phyloP scores from a whole-genome alignment of 257 asterid species.

The Solanum neorickii region DNA sequence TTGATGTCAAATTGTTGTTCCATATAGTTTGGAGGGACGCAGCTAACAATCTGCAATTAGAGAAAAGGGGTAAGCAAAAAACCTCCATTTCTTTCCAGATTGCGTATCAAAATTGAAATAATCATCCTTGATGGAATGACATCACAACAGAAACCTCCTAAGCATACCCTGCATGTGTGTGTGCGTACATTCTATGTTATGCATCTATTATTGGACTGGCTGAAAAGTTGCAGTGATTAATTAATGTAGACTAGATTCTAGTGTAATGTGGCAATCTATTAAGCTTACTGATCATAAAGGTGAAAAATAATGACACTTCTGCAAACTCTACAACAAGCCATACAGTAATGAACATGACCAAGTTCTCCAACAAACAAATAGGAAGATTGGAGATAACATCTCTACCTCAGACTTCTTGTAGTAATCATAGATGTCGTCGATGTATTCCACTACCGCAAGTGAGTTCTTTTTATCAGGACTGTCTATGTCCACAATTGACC shows the following conservation, averaged over 20 bases:
- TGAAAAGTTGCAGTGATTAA: not conserved
- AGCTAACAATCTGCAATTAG: constrained; percentile 30
- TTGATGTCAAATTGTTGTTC: constrained; percentile 55
- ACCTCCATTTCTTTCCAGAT: not conserved
- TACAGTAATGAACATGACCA: not conserved
- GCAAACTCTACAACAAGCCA: not conserved
- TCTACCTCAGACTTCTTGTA: constrained; percentile 55
- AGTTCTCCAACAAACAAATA: not conserved
- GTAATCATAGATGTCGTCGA: constrained; percentile 41
- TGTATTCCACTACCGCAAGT: constrained; percentile 55
- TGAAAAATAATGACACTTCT: not conserved
- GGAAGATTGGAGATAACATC: not conserved
- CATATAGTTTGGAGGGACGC: constrained; percentile 64
- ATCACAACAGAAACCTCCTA: not conserved
- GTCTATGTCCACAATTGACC: constrained; percentile 45
- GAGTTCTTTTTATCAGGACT: constrained; percentile 37
- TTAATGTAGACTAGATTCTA: not conserved
- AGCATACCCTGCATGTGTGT: not conserved
- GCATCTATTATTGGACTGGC: not conserved
- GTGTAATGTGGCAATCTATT: not conserved
- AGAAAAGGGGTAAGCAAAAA: not conserved
- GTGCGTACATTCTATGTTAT: not conserved
- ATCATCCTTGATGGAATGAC: no score
- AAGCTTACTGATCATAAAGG: not conserved
- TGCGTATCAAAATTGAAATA: not conserved